phyloP scores from a whole-genome alignment of 495 filamentous ascomycete species.

The Xylaria acuta region DNA sequence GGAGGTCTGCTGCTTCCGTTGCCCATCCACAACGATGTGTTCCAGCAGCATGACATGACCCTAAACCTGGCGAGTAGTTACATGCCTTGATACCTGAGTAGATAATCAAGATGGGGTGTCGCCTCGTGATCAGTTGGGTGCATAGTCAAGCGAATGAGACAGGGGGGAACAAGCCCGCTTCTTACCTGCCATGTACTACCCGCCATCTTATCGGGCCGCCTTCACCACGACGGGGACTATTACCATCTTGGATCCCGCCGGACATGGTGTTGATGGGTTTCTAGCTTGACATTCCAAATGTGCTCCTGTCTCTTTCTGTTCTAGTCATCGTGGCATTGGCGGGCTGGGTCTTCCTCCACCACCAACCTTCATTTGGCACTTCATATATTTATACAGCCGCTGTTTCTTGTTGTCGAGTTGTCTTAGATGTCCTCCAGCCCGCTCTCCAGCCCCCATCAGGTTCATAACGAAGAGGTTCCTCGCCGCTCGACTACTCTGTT shows the following conservation, averaged over 20 bases:
- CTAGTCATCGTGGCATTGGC: constrained; percentile 15
- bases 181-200: not conserved
- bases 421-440: constrained; percentile 2
- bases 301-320: constrained; percentile 19
- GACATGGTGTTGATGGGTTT: not conserved
- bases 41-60: not conserved
- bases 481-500: not conserved
- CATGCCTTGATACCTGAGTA: not conserved
- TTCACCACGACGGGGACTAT: constrained; percentile 6
- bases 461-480: constrained; percentile 14
- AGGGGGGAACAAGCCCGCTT: not conserved
- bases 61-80: not conserved
- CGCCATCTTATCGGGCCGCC: constrained; percentile 17
- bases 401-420: not conserved
- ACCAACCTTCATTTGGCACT: constrained; percentile 23
- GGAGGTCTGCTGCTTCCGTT: not conserved
- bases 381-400: constrained; percentile 12
- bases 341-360: constrained; percentile 5
- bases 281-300: constrained; percentile 12
- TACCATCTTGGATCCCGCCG: not conserved
- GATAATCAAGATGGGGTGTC: not conserved
- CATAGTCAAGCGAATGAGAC: not conserved
- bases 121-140: not conserved
- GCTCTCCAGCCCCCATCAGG: not conserved
- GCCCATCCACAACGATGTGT: not conserved